Conservation (phyloP, 2,329 filamentous ascomycete genomes). For the Cladosporium sp. region DNA sequence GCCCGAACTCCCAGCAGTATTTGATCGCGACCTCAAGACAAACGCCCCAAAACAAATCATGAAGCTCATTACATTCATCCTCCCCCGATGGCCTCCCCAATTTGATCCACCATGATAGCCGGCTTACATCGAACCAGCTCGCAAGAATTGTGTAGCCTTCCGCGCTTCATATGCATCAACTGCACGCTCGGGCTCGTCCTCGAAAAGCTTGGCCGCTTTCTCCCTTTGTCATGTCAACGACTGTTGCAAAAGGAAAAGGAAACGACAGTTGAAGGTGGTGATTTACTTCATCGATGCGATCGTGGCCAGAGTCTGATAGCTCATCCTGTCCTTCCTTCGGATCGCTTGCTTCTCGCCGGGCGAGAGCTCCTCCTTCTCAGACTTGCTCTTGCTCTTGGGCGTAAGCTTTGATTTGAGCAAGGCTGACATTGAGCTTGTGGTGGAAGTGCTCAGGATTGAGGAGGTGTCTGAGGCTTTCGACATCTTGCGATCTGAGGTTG, state of each 20-base stretch:
- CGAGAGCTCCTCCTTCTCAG: constrained; percentile 8
- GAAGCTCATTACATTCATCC: background rate
- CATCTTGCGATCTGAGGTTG: background rate
- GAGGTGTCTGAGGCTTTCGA: constrained; percentile 2
- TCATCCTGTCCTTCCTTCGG: constrained; percentile 14
- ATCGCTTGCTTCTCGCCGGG: constrained; percentile 22
- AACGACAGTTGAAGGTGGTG: background rate
- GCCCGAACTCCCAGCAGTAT: background rate
- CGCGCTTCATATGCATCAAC: background rate
- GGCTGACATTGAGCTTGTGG: constrained; percentile 21
- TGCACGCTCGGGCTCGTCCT: background rate
- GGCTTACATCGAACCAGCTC: background rate
- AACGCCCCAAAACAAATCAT: constrained; percentile 7
- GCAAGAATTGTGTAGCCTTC: background rate
- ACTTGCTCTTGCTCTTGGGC: constrained; percentile 4
- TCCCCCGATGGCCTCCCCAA: background rate
- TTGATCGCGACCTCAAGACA: background rate
- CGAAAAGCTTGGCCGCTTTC: constrained; percentile 8
- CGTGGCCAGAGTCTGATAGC: background rate
- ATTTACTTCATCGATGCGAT: constrained; percentile 14
- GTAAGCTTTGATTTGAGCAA: constrained; percentile 22
- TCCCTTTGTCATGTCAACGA: constrained; percentile 1
- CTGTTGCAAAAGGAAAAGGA: background rate
- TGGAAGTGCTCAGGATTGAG: constrained; percentile 21
- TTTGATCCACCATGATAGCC: background rate